Evolutionary conservation across 805 yeast genomes (phyloP), one percentile per base, ranked within the genome.

Genomic region (Candida ponderosae): DNA sequence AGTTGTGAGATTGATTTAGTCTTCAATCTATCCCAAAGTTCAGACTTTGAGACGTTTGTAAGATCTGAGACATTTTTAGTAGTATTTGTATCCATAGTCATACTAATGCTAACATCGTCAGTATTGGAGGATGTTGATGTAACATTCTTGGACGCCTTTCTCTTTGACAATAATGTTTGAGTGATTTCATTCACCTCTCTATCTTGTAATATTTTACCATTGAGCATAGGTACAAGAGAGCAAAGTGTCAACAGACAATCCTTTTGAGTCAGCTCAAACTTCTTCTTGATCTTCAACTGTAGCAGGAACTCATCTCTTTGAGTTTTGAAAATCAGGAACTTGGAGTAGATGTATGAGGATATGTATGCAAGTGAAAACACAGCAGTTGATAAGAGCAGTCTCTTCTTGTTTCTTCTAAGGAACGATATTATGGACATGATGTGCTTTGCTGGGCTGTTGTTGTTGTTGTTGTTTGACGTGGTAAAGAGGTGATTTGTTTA

Each of bases 221-320:
- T 69, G 31, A 89, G 63, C 5, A 86, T 85, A 2, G 96, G 95
- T 34, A 85, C 65, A 43, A 90, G 68, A 4, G 94, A 89, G 54
- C 84, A 67, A 36, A 89, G 76, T 0, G 97, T 90, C 62, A 77
- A 78, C 36, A 82, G 70, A 33, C 96, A 85, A 59, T 90, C 97
- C 47, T 80, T 79, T 53, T 89, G 97, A 10, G 96, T 90, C 63
- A 88, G 96, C 35, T 82, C 78, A 51, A 88, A 90, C 97, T 65
- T 47, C 93, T 70, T 47, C 80, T 24, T 24, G 14, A 24, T 24
- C 28, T 24, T 24, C 14, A 24, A 24, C 13, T 24, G 28, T 24
- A 24, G 14, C 6, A 24, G 80, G 41, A 89, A 81, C 47, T 77
- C 81, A 45, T 79, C 85, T 35, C 71, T 66, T 18, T 82, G 73